These are phyloP conservation scores for Colletotrichum eremochloae DNA, from an alignment of 2,329 filamentous ascomycete genomes.

Conservation along the genomic window DNA sequence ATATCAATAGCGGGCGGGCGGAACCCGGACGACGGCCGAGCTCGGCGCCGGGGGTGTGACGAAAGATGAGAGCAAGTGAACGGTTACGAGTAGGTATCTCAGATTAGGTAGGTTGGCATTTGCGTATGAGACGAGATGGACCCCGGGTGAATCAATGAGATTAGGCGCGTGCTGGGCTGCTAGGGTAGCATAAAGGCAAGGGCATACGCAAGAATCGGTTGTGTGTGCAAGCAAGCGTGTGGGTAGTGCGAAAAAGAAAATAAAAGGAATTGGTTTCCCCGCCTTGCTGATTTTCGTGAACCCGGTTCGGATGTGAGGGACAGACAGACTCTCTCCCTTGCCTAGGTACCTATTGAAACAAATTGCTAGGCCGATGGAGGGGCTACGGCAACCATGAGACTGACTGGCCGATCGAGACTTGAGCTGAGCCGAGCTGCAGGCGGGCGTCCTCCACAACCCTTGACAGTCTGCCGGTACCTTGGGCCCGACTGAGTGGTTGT, in stretches of 20 bases:
- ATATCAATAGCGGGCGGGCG: constrained; percentile 29
- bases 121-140: constrained; percentile 18
- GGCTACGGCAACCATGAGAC: constrained; percentile 27
- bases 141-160: neutral
- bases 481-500: constrained; percentile 20
- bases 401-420: constrained; percentile 24
- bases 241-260: neutral
- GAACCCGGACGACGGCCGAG: constrained; percentile 34
- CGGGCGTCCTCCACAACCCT: constrained; percentile 14
- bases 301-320: constrained; percentile 18
- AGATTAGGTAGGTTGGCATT: constrained; percentile 2
- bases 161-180: constrained; percentile 14
- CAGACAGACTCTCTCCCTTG: constrained; percentile 12
- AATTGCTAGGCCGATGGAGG: constrained; percentile 7
- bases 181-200: constrained; percentile 26
- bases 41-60: constrained; percentile 2
- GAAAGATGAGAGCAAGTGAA: constrained; percentile 9
- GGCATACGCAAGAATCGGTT: constrained; percentile 16
- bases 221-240: neutral
- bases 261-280: constrained; percentile 16
- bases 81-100: constrained; percentile 3
- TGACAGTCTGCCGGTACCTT: constrained; percentile 6
- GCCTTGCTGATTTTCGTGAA: constrained; percentile 7
- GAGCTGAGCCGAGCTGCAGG: constrained; percentile 13
- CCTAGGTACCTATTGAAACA: constrained; percentile 6